Evolutionary conservation across 345 rosid species (phyloP).

Genomic region (Aegle marmelos): DNA sequence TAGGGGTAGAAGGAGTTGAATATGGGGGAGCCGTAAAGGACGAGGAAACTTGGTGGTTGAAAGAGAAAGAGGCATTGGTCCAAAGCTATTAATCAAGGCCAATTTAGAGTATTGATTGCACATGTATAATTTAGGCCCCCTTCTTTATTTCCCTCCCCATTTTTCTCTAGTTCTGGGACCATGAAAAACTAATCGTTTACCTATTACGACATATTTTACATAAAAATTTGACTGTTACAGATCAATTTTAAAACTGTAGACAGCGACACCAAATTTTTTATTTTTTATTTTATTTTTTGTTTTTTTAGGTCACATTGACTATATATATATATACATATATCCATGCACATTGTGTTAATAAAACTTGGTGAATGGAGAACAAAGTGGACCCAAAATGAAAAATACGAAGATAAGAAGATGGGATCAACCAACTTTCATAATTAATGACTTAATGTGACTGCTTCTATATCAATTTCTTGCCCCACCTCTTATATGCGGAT

Average conservation of each 20-base stretch:
- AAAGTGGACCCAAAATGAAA: background rate
- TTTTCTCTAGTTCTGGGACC: conserved; percentile 2
- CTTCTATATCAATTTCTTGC: background rate
- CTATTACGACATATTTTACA: background rate
- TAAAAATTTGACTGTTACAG: background rate
- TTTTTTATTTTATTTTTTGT: too few relatives aligned
- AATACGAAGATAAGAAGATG: background rate
- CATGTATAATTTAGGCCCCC: conserved; percentile 9
- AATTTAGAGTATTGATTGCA: conserved; percentile 14
- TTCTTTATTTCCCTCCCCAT: background rate
- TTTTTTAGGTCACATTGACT: background rate
- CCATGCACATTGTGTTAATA: background rate
- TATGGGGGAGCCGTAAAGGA: conserved; percentile 23
- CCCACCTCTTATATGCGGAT: background rate
- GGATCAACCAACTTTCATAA: conserved; percentile 5
- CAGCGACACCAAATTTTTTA: too few relatives aligned
- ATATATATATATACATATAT: too few relatives aligned
- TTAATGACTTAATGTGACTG: background rate
- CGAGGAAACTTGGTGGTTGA: conserved; percentile 11
- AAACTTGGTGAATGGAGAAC: background rate
- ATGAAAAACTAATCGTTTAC: background rate
- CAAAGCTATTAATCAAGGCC: conserved; percentile 13
- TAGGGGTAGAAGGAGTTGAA: background rate
- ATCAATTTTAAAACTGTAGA: too few relatives aligned
- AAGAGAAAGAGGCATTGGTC: conserved; percentile 18